Conservation (phyloP, 768 basidiomycete species). For the Leccinum fibrillosum region DNA sequence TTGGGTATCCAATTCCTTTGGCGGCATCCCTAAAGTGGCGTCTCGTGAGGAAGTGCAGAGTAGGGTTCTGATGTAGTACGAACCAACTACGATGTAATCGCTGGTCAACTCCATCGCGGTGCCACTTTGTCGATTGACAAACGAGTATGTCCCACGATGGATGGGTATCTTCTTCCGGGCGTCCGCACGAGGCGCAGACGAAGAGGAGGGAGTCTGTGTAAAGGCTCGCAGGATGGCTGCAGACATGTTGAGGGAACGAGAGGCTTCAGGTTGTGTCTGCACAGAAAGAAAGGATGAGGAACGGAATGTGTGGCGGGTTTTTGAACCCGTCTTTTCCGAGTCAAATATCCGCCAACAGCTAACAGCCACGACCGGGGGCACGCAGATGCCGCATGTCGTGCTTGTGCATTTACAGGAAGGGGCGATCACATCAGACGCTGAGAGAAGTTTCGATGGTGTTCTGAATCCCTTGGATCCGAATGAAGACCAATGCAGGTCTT, state of each 20-base stretch:
- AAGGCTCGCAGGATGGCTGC: conserved; percentile 21
- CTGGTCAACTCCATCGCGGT: conserved; percentile 29
- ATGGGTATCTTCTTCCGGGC: conserved; percentile 23
- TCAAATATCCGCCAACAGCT: conserved; percentile 6
- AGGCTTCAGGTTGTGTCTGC: background rate
- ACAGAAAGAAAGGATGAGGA: background rate
- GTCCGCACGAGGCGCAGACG: conserved; percentile 11
- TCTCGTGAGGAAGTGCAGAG: background rate
- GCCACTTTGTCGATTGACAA: conserved; percentile 31
- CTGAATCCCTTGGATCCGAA: conserved; percentile 6
- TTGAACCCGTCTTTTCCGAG: conserved; percentile 7
- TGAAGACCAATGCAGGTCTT: conserved; percentile 4
- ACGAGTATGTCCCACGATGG: conserved; percentile 30
- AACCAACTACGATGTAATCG: conserved; percentile 23
- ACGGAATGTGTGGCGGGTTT: background rate
- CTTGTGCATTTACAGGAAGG: background rate
- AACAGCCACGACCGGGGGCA: conserved; percentile 16
- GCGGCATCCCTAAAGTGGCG: conserved; percentile 25
- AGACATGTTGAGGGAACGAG: conserved; percentile 15
- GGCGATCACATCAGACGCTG: conserved; percentile 6
- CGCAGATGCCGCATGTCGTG: conserved; percentile 17
- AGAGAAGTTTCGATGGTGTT: conserved; percentile 14
- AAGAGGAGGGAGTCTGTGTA: conserved; percentile 9
- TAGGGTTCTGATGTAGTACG: background rate
- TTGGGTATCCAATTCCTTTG: conserved; percentile 27